Evolutionary conservation across 1,284 basidiomycete genomes (phyloP).

Genomic region (Mycena sp.): DNA sequence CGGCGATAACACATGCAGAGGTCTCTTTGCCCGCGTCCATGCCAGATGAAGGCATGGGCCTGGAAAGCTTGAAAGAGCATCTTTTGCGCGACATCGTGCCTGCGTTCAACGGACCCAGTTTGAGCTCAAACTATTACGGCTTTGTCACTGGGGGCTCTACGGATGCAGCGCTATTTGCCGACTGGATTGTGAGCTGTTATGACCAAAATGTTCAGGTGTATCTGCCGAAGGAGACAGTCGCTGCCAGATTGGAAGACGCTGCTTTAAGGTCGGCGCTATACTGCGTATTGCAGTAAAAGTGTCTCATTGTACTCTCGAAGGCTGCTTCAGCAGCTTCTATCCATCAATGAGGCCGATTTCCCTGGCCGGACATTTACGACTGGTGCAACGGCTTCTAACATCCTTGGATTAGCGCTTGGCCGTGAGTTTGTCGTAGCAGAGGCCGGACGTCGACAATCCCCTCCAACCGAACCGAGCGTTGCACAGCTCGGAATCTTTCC

Average conservation of each 20-base stretch:
- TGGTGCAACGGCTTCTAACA: slow-evolving; percentile 26
- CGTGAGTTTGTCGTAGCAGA: slow-evolving; percentile 22
- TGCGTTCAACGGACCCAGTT: slow-evolving; percentile 19
- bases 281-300: no score
- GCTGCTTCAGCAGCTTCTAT: slow-evolving; percentile 24
- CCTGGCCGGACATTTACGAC: slow-evolving; percentile 25
- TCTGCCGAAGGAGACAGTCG: slow-evolving; percentile 16
- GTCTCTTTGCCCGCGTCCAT: slow-evolving; percentile 13
- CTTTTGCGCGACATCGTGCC: slow-evolving; percentile 24
- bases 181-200: slow-evolving; percentile 18
- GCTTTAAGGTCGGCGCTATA: slow-evolving; percentile 13
- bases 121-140: slow-evolving; percentile 25
- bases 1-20: slow-evolving; percentile 14
- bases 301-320: not conserved
- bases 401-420: slow-evolving; percentile 23
- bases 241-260: slow-evolving; percentile 14
- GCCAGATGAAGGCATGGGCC: slow-evolving; percentile 21
- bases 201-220: slow-evolving; percentile 27
- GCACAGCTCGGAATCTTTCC: slow-evolving; percentile 19
- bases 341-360: slow-evolving; percentile 12
- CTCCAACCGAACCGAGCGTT: slow-evolving; percentile 7
- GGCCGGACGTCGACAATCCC: slow-evolving; percentile 20
- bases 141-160: slow-evolving; percentile 23
- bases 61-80: slow-evolving; percentile 20
- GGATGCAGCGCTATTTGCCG: slow-evolving; percentile 20